Base-by-base conservation (phyloP, 495 filamentous ascomycete species). In the Aspergillus bertholletiae region DNA sequence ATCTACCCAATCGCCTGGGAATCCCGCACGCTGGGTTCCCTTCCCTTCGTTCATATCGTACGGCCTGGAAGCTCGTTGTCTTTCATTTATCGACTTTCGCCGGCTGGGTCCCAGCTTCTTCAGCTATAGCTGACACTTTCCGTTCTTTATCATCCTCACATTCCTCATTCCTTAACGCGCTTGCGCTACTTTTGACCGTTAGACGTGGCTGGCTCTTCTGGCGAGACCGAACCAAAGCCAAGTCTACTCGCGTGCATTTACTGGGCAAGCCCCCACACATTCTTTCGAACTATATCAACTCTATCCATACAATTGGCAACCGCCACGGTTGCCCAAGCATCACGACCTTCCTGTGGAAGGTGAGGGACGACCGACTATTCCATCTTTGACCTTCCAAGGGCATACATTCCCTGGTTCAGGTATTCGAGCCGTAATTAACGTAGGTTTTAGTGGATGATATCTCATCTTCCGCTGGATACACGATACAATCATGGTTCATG, bases 31-130 rank as follows among this genome's bases (percentile, higher is more conserved):
- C 12, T 30, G 20, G 23, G 17, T 22, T 43, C 40, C 44, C 43
- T 45, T 53, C 39, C 37, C 41, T 55, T 49, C 46, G 17, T 50
- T 28, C 17, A 26, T 28, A 53, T n/a, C 34, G 37, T 51, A 55
- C 54, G 53, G 57, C 59, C 62, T 66, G 56, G 66, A 57, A 65
- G 63, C 59, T 68, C 59, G 72, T 69, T 66, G 68, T 65, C 72
- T 64, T 69, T 74, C 70, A 64, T 74, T 59, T 43, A 39, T 46
- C 66, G 58, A 63, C 64, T 54, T 54, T 12, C 43, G 5, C 22
- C 2, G 55, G 53, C 53, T 49, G 39, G 43, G 30, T 28, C 44
- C 59, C 59, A 56, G 52, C 52, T 45, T 21, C 46, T 40, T 11
- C 54, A 24, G 53, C 32, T 58, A 55, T 59, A 50, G n/a, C 39